phyloP scores from a whole-genome alignment of 1,139 yeast species.

The Debaryomyces psychrophilus region DNA sequence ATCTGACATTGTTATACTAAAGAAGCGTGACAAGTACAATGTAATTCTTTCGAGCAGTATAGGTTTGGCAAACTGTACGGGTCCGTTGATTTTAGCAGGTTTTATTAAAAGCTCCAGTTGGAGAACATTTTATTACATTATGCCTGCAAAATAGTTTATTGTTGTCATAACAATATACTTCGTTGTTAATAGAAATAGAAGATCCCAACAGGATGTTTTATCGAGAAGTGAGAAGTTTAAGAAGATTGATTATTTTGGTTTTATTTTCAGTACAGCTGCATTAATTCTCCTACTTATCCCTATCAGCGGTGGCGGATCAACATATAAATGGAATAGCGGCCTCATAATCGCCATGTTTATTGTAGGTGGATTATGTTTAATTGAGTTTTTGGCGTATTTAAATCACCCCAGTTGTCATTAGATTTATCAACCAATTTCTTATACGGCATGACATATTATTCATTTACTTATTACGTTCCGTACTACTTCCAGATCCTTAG shows the following conservation, averaged over 20 bases:
- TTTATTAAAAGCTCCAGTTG: constrained; percentile 48
- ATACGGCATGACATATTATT: constrained; percentile 52
- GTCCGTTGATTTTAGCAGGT: constrained; percentile 58
- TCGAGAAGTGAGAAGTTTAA: constrained; percentile 36
- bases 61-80: constrained; percentile 59
- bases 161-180: constrained; percentile 31
- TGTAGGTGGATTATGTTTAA: constrained; percentile 47
- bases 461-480: constrained; percentile 50
- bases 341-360: constrained; percentile 50
- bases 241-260: constrained; percentile 55
- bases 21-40: constrained; percentile 49
- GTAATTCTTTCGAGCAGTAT: constrained; percentile 54
- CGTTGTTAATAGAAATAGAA: constrained; percentile 25
- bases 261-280: constrained; percentile 46
- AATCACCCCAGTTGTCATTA: constrained; percentile 40
- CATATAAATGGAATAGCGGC: constrained; percentile 54
- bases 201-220: constrained; percentile 24
- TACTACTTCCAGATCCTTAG: constrained; percentile 56
- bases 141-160: constrained; percentile 44
- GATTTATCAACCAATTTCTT: constrained; percentile 49
- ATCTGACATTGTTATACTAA: constrained; percentile 46
- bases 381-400: constrained; percentile 48
- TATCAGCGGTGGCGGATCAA: constrained; percentile 58
- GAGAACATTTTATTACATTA: constrained; percentile 53
- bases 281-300: constrained; percentile 52